Conservation (phyloP, 2,329 filamentous ascomycete species). For the Fonsecaea pedrosoi region DNA sequence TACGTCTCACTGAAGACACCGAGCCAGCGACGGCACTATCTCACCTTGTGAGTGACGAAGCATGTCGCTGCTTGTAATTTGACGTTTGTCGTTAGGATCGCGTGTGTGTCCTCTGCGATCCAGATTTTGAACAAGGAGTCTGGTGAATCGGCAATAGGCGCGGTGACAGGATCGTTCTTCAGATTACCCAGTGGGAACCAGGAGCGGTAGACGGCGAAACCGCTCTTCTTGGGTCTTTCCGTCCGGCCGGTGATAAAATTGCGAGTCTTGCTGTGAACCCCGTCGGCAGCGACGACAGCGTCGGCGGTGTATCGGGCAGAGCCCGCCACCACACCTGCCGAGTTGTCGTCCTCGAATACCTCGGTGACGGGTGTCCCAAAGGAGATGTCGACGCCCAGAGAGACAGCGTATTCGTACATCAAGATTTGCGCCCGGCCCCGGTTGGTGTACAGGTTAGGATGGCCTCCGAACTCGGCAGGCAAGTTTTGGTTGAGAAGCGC, state of each 20-base stretch:
- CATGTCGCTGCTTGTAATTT: constrained; percentile 60
- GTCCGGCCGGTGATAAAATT: constrained; percentile 51
- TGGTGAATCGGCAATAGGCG: neutral
- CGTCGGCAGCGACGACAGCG: constrained; percentile 39
- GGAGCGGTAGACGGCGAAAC: constrained; percentile 36
- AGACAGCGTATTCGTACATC: constrained; percentile 41
- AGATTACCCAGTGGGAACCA: constrained; percentile 10
- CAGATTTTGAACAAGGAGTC: constrained; percentile 43
- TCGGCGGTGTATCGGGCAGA: constrained; percentile 45
- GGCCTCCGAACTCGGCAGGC: constrained; percentile 40
- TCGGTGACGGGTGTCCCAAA: constrained; percentile 42
- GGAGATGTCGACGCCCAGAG: constrained; percentile 41
- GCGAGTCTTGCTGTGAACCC: constrained; percentile 37
- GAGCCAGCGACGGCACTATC: neutral
- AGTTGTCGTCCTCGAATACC: constrained; percentile 43
- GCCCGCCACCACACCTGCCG: constrained; percentile 42
- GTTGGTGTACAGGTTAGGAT: constrained; percentile 43
- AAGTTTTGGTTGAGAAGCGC: constrained; percentile 44
- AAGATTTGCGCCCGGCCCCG: constrained; percentile 44
- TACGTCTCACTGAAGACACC: neutral
- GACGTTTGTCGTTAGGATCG: constrained; percentile 49
- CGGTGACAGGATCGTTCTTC: constrained; percentile 1
- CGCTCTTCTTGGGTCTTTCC: constrained; percentile 44
- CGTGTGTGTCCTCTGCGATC: constrained; percentile 60
- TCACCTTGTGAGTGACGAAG: constrained; percentile 61